Evolutionary conservation across 371 early-diverging fungal species (phyloP).

Genomic region (Rhizopus sp.): DNA sequence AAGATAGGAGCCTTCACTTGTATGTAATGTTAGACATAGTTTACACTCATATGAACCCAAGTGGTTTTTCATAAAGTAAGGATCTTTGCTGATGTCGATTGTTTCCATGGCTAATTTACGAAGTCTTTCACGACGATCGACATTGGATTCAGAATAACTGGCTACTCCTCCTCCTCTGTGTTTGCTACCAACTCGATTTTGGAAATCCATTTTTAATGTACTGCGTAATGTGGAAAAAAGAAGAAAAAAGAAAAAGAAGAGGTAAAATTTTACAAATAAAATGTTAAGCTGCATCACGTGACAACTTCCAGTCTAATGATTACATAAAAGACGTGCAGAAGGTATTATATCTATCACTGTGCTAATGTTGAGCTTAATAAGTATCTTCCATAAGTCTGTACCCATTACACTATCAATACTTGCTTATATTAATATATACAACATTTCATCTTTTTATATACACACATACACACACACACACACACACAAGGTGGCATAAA

Average conservation of each 20-base stretch:
- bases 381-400: too few species aligned
- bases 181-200: conserved; percentile 91
- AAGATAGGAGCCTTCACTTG: conserved; percentile 95
- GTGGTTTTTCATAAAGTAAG: conserved; percentile 98
- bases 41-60: conserved; percentile 98
- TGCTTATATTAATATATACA: too few species aligned
- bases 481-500: too few species aligned
- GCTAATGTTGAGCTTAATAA: too few species aligned
- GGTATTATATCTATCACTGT: too few species aligned
- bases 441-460: too few species aligned
- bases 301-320: too few species aligned
- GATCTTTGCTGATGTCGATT: conserved; percentile 96
- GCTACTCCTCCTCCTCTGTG: conserved; percentile 91
- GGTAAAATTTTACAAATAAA: neutral
- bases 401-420: too few species aligned
- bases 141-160: conserved; percentile 82
- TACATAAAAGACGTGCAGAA: too few species aligned
- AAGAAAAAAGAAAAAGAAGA: conserved; percentile 1
- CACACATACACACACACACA: too few species aligned
- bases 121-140: conserved; percentile 93
- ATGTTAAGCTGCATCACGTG: too few species aligned
- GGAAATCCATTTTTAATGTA: conserved; percentile 62
- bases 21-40: conserved; percentile 92
- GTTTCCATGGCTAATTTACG: conserved; percentile 96
- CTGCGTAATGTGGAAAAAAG: neutral